phyloP scores from a whole-genome alignment of 306 rosid species.

The Vigna trinervia region DNA sequence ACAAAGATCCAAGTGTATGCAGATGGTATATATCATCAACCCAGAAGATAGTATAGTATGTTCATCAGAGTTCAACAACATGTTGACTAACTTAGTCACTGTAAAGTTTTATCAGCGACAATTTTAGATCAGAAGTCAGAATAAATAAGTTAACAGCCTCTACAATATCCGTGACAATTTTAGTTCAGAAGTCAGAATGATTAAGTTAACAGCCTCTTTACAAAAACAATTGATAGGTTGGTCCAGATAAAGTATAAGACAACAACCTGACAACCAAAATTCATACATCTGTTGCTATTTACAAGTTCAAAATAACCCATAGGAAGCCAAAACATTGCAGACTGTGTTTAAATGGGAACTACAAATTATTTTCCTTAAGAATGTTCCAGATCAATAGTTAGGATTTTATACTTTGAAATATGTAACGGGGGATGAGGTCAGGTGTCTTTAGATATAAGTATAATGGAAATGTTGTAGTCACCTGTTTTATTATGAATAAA shows the following conservation, averaged over 20 bases:
- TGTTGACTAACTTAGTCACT: background rate
- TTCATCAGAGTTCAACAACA: slow-evolving; percentile 24
- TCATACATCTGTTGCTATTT: background rate
- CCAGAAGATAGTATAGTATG: background rate
- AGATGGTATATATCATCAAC: slow-evolving; percentile 22
- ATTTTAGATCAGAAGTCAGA: slow-evolving; percentile 5
- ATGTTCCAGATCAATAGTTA: background rate
- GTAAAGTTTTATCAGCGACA: slow-evolving; percentile 10
- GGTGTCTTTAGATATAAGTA: background rate
- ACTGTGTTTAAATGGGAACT: background rate
- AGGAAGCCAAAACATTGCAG: background rate
- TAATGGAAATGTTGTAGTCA: background rate
- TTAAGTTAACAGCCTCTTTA: slow-evolving; percentile 23
- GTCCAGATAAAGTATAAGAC: background rate
- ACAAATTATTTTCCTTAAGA: background rate
- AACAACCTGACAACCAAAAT: background rate
- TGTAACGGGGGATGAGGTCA: background rate
- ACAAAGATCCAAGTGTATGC: slow-evolving; percentile 30
- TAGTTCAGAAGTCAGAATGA: background rate
- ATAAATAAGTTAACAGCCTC: slow-evolving; percentile 15
- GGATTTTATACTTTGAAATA: background rate
- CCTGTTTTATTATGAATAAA: background rate
- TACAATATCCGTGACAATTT: slow-evolving; percentile 15
- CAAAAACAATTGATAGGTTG: background rate
- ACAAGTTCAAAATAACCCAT: background rate